Evolutionary conservation across 176 grass and related monocot species (phyloP), one percentile per base, ranked within the genome.

Genomic region (Avena eriantha): DNA sequence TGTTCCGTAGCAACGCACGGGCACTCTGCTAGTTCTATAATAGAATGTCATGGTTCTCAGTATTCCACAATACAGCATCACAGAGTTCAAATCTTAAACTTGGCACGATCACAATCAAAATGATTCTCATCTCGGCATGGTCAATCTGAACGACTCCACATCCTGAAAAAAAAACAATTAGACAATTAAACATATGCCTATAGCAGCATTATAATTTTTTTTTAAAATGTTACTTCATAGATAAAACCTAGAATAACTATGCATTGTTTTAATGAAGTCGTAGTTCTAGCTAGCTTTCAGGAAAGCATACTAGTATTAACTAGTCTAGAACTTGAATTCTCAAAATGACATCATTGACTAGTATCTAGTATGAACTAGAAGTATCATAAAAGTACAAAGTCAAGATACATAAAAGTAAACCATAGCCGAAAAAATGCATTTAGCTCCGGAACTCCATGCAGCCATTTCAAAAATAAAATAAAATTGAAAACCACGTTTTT

Each of bases 151-250:
- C 21, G n/a, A 39, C 59, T 84, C 77, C 69, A 21, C 49, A 57
- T 41, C 89, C 89, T 91, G 85, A 84, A 91, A 91, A 75, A 7
- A 36, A 61, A 84, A 76, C 13, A 87, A 60, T 49, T 4, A 53
- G 19, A 61, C 41, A 11, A 67, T 84, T 1, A 90, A 47, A 68
- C 48, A 58, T 67, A 65, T 65, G 33, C 47, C 18, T 16, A 55
- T 6, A 9, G 1, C 3, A 69, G 21, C 9, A 58, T 69, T 13
- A 45, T 4, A 78, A 33, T 9, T 69, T 15, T 51, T 51, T 43
- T 11, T 21, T 3, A 11, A 46, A 7, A 41, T 16, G 23, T 15
- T 83, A n/a, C 4, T 17, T 4, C 14, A 53, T 53, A 53, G 3
- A 79, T 7, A 26, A 12, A 13, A 15, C 57, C 17, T 24, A 75